Evolutionary conservation across 2,329 filamentous ascomycete genomes (phyloP), one percentile per base, ranked within the genome.

Genomic region (Shiraia sp.): DNA sequence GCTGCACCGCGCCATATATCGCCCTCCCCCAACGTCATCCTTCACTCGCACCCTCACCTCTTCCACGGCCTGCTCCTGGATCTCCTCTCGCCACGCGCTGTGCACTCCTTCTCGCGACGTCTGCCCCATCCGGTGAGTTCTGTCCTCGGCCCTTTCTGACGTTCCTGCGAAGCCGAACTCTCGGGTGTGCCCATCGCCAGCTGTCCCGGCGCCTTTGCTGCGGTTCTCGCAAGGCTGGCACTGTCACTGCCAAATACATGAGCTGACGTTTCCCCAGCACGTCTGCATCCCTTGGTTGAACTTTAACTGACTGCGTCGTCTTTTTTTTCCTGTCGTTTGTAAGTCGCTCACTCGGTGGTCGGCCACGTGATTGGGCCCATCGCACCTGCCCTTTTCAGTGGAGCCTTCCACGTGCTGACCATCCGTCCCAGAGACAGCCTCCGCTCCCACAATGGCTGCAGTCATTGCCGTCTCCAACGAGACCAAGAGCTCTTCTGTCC

Each of bases 401-500:
- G 40, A 39, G 39, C 36, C 32, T 36, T 39, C 47, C 42, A 48
- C 40, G 47, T 45, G 36, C 27, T 45, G 40, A 45, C 51, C 42
- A 54, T 48, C 40, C 37, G 47, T 29, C 36, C 17, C 42, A 53
- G 47, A 28, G 23, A 32, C 40, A 7, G 19, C 19, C 16, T 37
- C 48, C 46, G 44, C 33, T 22, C 40, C 33, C 41, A 49, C 30
- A 36, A 51, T 52, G 45, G 47, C 48, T 27, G 68, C 66, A 53
- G 71, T 70, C 45, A 81, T 81, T 61, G 69, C 72, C 28, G 73
- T 79, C 51, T 68, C 73, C 46, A 82, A 82, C 63, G 80, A 83
- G 73, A 81, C 78, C 14, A 72, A 74, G 42, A 75, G 75, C 61
- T 70, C 71, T 19, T 69, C 73, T 45, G 72, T 71, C 47, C 78